These are phyloP conservation scores for Diutina sp. DNA, from an alignment of 1,139 yeast species.

Conservation along the genomic window DNA sequence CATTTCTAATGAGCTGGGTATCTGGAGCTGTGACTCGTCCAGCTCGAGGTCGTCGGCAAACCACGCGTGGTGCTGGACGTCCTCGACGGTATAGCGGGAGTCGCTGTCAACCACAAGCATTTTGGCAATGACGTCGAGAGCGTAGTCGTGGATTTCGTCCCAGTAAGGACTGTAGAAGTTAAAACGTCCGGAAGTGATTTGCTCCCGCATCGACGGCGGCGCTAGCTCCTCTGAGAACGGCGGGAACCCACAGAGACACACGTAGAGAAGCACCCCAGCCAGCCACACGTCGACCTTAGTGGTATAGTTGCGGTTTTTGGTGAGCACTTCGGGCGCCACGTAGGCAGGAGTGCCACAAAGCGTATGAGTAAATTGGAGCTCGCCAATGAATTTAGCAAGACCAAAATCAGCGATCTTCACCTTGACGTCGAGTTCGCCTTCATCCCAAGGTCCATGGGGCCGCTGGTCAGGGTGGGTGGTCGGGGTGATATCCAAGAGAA, in stretches of 20 bases:
- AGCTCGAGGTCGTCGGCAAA: conserved; percentile 11
- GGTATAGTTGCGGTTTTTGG: conserved; percentile 42
- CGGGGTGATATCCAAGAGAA: conserved; percentile 57
- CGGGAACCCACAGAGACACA: conserved; percentile 73
- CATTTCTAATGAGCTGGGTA: neutral
- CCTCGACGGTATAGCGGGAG: conserved; percentile 36
- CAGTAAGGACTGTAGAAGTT: conserved; percentile 75
- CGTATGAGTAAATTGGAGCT: conserved; percentile 16
- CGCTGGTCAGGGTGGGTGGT: conserved; percentile 26
- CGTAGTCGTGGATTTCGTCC: conserved; percentile 57
- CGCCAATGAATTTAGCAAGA: conserved; percentile 18
- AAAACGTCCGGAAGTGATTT: conserved; percentile 49
- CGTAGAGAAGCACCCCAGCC: conserved; percentile 63
- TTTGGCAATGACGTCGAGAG: conserved; percentile 50
- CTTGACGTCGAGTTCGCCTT: conserved; percentile 42
- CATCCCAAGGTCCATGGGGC: conserved; percentile 64
- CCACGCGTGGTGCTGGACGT: conserved; percentile 51
- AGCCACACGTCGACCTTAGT: conserved; percentile 75
- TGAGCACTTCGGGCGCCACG: conserved; percentile 68
- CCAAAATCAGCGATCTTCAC: conserved; percentile 66
- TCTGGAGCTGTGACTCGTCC: neutral
- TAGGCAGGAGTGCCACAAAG: conserved; percentile 18
- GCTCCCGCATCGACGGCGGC: conserved; percentile 70
- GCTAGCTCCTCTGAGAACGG: conserved; percentile 76
- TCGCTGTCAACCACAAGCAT: conserved; percentile 47